Conservation (phyloP, 495 filamentous ascomycete genomes). For the Parathielavia hyrcaniae region DNA sequence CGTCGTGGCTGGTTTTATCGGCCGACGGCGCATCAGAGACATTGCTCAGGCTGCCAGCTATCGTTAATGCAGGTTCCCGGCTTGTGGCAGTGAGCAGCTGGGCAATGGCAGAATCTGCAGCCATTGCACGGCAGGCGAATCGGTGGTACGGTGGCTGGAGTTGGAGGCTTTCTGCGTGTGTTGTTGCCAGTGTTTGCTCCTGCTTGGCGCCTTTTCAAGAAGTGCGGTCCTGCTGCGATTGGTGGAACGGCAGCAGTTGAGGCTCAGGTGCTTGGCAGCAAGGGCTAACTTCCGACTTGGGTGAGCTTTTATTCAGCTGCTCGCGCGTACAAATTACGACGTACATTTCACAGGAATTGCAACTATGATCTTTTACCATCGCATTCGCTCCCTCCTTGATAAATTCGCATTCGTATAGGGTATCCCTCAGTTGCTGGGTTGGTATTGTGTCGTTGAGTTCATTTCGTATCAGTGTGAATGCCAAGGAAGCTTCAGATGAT, state of each 20-base stretch:
- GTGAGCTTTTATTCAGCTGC: too few species aligned
- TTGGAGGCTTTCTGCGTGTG: background rate
- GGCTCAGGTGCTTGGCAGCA: background rate
- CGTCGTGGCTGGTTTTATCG: background rate
- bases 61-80: constrained; percentile 2
- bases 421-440: too few species aligned
- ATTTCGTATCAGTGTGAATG: too few species aligned
- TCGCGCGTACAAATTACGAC: too few species aligned
- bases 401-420: too few species aligned
- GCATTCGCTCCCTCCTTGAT: too few species aligned
- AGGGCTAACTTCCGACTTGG: background rate
- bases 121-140: constrained; percentile 14
- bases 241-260: constrained; percentile 4
- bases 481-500: too few species aligned
- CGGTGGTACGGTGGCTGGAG: constrained; percentile 8
- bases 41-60: constrained; percentile 6
- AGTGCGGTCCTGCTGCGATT: constrained; percentile 6
- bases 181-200: background rate
- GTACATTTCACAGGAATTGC: too few species aligned
- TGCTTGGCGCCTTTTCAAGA: background rate
- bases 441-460: too few species aligned
- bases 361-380: too few species aligned
- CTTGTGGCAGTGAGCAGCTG: background rate
- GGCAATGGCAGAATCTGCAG: constrained; percentile 7
- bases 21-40: background rate